Evolutionary conservation across 2,329 filamentous ascomycete species (phyloP).

Genomic region (Huntiella savannae): DNA sequence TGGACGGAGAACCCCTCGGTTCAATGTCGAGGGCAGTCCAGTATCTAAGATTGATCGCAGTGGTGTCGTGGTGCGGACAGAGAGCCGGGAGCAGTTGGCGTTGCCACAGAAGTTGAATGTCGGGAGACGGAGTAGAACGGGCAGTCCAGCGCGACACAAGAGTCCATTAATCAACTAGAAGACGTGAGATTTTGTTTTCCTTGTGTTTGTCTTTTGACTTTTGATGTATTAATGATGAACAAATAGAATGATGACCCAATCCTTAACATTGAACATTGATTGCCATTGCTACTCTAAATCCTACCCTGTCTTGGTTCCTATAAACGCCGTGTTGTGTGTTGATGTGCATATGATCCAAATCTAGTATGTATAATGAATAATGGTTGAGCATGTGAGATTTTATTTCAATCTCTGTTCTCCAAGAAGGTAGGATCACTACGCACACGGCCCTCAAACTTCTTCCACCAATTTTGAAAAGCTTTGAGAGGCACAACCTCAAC

Average conservation of each 20-base stretch:
- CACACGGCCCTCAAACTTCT: slow-evolving; percentile 77
- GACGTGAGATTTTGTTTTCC: background rate
- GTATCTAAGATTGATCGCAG: slow-evolving; percentile 37
- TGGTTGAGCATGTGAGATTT: background rate
- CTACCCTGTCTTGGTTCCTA: background rate
- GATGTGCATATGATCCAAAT: background rate
- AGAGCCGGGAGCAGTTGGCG: slow-evolving; percentile 63
- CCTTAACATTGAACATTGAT: background rate
- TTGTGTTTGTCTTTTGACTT: slow-evolving; percentile 1
- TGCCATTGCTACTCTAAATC: no score
- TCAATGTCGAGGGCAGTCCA: slow-evolving; percentile 6
- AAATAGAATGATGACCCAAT: background rate
- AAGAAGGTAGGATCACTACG: slow-evolving; percentile 76
- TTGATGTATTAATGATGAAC: background rate
- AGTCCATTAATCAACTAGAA: slow-evolving; percentile 1
- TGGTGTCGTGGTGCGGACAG: slow-evolving; percentile 62
- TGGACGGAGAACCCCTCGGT: slow-evolving; percentile 14
- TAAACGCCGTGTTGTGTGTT: background rate
- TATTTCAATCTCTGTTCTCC: slow-evolving; percentile 34
- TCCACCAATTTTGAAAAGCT: slow-evolving; percentile 95
- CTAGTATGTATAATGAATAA: background rate
- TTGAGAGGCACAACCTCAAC: slow-evolving; percentile 83
- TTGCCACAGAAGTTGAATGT: slow-evolving; percentile 36
- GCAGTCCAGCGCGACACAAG: slow-evolving; percentile 29
- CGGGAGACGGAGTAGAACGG: slow-evolving; percentile 36